Conservation (phyloP, 306 rosid species). For the Quercus bicolor region DNA sequence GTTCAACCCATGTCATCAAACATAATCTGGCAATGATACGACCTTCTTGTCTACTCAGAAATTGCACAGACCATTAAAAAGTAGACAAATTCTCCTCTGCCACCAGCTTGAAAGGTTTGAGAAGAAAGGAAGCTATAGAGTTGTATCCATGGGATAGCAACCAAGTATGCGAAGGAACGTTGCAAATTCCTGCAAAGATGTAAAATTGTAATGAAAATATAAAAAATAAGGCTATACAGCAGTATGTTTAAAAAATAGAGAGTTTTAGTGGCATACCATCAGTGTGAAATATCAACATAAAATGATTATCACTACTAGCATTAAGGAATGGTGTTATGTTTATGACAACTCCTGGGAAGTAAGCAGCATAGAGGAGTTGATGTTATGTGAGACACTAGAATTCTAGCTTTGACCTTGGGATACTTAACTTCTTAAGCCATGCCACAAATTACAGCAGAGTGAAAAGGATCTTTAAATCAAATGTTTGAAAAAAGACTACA, state of each 20-base stretch:
- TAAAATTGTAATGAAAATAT: constrained; percentile 7
- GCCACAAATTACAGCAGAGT: not conserved
- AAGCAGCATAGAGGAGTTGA: not conserved
- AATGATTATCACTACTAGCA: not conserved
- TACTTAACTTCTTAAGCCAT: not conserved
- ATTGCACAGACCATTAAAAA: not conserved
- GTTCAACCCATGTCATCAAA: not conserved
- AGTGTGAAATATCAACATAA: not conserved
- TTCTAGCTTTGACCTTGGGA: not conserved
- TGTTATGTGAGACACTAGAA: not conserved
- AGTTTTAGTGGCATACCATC: not conserved
- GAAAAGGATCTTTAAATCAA: not conserved
- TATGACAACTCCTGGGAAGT: not conserved
- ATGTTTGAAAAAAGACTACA: not conserved
- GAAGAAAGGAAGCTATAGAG: not conserved
- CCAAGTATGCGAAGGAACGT: constrained; percentile 58
- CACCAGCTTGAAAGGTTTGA: constrained; percentile 7
- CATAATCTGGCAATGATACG: not conserved
- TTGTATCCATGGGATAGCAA: constrained; percentile 49
- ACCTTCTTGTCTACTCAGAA: not conserved
- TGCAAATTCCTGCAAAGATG: constrained; percentile 48
- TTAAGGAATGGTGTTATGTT: not conserved
- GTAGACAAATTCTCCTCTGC: not conserved
- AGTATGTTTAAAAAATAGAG: not conserved
- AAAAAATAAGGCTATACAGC: constrained; percentile 7